Percentiles rank a stretch among this genome's conserved stretches.
Conservation (phyloP, 306 rosid genomes). For the Luffa acutangula region DNA sequence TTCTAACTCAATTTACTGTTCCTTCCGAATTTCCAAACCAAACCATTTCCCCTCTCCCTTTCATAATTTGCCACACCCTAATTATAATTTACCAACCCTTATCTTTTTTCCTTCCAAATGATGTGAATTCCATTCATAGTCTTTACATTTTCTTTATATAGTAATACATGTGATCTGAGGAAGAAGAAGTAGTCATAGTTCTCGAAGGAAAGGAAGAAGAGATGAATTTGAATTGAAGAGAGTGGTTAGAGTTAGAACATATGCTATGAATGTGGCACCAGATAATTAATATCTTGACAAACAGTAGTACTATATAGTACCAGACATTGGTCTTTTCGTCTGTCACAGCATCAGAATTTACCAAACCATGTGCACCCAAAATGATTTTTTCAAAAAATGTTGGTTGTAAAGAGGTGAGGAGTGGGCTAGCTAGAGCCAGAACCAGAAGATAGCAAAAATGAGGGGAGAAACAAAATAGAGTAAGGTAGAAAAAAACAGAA, state of each 20-base stretch:
- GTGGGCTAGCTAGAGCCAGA: neutral
- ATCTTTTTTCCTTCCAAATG: neutral
- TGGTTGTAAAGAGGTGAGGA: neutral
- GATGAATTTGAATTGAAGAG: neutral
- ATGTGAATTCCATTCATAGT: neutral
- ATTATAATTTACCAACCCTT: neutral
- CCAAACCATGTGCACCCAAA: neutral
- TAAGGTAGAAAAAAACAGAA: neutral
- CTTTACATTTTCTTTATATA: neutral
- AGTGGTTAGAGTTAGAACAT: neutral
- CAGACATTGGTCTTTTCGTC: neutral
- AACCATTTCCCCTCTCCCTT: neutral
- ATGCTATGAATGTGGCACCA: neutral
- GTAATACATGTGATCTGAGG: neutral
- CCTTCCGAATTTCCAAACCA: neutral
- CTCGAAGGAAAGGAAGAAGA: neutral
- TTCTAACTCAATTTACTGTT: neutral
- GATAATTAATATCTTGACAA: neutral
- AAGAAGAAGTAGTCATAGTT: neutral
- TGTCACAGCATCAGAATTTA: neutral
- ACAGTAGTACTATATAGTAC: neutral
- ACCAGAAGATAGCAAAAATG: neutral
- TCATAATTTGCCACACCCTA: neutral
- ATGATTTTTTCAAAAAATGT: neutral
- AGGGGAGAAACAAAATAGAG: neutral